Conservation (phyloP, 176 grass and related monocot genomes). For the Cenchrus fungigraminus region DNA sequence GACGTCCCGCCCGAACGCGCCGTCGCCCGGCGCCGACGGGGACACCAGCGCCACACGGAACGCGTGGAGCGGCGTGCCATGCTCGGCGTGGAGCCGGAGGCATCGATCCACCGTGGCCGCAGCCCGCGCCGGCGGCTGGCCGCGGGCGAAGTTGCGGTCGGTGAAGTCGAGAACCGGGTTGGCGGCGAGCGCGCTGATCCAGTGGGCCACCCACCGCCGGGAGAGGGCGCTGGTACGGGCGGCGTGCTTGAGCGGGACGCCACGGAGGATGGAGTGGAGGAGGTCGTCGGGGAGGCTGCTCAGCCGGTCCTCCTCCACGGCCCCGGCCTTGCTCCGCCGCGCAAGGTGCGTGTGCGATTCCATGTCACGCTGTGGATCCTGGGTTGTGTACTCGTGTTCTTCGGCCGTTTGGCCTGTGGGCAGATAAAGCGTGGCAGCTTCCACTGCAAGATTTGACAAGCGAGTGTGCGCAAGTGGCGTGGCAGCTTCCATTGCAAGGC, state of each 20-base stretch:
- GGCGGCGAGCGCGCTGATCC: slow-evolving; percentile 42
- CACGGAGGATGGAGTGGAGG: slow-evolving; percentile 51
- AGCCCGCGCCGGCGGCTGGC: slow-evolving; percentile 41
- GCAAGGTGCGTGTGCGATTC: too few species aligned
- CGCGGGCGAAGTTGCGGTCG: slow-evolving; percentile 43
- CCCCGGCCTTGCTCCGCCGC: too few species aligned
- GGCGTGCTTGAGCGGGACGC: slow-evolving; percentile 51
- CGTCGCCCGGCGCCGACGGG: not conserved
- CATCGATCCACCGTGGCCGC: slow-evolving; percentile 37
- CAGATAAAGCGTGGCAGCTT: too few species aligned
- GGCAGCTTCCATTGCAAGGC: too few species aligned
- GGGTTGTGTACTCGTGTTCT: too few species aligned
- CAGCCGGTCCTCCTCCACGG: slow-evolving; percentile 43
- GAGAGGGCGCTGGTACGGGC: slow-evolving; percentile 56
- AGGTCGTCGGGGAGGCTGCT: slow-evolving; percentile 64
- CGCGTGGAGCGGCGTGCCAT: slow-evolving; percentile 33
- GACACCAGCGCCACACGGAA: slow-evolving; percentile 35
- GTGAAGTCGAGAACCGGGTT: slow-evolving; percentile 51
- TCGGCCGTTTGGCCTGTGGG: too few species aligned
- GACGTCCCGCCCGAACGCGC: slow-evolving; percentile 32
- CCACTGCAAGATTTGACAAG: too few species aligned
- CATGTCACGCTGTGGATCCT: too few species aligned
- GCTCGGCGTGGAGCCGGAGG: slow-evolving; percentile 46
- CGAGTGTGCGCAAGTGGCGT: too few species aligned
- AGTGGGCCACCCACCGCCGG: slow-evolving; percentile 39